Base-by-base conservation (phyloP, 208 protist species). In the Leishmania aethiopica region DNA sequence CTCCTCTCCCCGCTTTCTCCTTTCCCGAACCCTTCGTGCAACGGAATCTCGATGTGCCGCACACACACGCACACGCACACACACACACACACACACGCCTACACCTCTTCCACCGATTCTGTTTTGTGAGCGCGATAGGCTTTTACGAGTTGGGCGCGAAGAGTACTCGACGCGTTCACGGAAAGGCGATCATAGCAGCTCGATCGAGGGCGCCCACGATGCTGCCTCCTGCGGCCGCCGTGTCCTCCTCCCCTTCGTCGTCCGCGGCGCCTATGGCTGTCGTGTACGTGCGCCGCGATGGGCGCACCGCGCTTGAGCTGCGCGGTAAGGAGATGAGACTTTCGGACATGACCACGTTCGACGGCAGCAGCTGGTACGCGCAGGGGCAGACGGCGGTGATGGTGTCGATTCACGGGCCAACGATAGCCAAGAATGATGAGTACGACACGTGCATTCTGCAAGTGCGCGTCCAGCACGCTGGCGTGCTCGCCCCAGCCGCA, bases 311-410 rank as follows among this genome's bases (percentile, higher is more conserved):
- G 49, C 82, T 88, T 10, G 92, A 96, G 86, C 87, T 98, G 51
- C 91, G 93, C 45, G 88, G 84, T 5, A 94, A 91, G 69, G 90
- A 96, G 70, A 81, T 96, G 84, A 67, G 77, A 8, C 74, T 91
- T 17, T 93, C 90, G 13, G 89, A 92, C 78, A 85, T 94, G 35
- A 86, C 47, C 3, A 89, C 93, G 22, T 95, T 93, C 77, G 93
- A 97, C 77, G 96, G 93, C 53, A 95, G 92, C 72, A 80, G 87
- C 64, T 92, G 86, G 84, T 98, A 96, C 78, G 79, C 90, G 22
- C 94, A 98, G 72, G 96, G 94, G 3, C 76, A 83, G 67, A 96
- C 91, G 5, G 80, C 91, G 45, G 92, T 97, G 8, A 64, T 87
- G 53, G 93, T 88, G 67, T 77, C 90, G 35, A 45, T 98, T 17